Conservation (phyloP, 805 yeast genomes). For the Ogataea neopini region DNA sequence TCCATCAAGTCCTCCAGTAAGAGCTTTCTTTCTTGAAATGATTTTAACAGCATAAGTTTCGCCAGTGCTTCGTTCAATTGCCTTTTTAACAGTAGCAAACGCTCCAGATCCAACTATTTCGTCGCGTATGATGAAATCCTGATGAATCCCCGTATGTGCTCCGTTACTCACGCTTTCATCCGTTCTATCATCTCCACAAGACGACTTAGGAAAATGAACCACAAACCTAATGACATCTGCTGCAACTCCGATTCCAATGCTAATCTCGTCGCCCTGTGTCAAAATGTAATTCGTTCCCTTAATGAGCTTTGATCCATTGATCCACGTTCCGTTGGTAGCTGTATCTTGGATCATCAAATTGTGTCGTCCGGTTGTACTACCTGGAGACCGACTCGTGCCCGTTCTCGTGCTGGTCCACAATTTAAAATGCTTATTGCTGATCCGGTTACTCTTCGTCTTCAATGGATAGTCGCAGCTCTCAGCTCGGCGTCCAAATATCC, state of each 20-base stretch:
- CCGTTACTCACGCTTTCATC: constrained; percentile 22
- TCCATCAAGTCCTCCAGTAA: constrained; percentile 74
- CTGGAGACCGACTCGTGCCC: constrained; percentile 34
- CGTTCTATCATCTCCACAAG: constrained; percentile 25
- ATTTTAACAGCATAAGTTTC: constrained; percentile 88
- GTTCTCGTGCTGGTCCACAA: constrained; percentile 61
- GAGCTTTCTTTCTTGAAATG: constrained; percentile 75
- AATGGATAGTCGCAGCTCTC: constrained; percentile 61
- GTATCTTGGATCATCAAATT: constrained; percentile 62
- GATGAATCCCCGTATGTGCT: constrained; percentile 29
- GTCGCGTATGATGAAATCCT: constrained; percentile 70
- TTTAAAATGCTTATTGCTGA: constrained; percentile 71
- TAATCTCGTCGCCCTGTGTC: constrained; percentile 90
- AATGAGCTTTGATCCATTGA: constrained; percentile 71
- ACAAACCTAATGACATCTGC: constrained; percentile 61
- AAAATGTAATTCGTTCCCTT: constrained; percentile 78
- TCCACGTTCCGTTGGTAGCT: constrained; percentile 91
- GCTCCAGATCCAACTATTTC: constrained; percentile 98
- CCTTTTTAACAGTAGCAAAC: constrained; percentile 92
- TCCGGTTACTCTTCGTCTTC: constrained; percentile 57
- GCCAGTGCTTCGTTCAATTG: constrained; percentile 83
- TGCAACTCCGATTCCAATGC: constrained; percentile 84
- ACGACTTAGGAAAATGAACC: constrained; percentile 45
- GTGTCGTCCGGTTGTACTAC: constrained; percentile 10
- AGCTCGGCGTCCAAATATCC: constrained; percentile 67